Conservation (phyloP, 1,139 yeast species). For the Saccharomyces hybrid region DNA sequence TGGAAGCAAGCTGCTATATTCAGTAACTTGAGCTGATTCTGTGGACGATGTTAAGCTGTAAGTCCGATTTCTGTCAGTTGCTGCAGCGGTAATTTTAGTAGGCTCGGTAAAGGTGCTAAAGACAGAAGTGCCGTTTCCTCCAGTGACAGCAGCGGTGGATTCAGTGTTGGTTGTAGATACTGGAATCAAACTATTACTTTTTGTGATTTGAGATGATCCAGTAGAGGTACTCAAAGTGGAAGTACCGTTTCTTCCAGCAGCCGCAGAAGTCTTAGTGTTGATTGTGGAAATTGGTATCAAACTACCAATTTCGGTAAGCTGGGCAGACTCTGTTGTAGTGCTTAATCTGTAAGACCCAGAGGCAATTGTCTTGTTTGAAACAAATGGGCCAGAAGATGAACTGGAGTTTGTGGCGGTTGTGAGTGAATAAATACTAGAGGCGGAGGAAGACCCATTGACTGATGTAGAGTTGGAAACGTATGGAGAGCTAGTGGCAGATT, state of each 20-base stretch:
- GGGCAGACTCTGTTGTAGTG: not conserved
- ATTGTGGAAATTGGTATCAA: slow-evolving; percentile 1
- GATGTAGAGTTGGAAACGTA: slow-evolving; percentile 3
- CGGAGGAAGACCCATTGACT: not conserved
- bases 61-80: not conserved
- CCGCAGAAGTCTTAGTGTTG: not conserved
- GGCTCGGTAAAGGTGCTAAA: not conserved
- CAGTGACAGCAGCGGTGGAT: not conserved
- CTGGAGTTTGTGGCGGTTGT: not conserved
- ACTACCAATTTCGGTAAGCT: slow-evolving; percentile 1
- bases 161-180: not conserved
- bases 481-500: slow-evolving; percentile 4
- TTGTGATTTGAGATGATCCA: not conserved
- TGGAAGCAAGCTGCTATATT: slow-evolving; percentile 13
- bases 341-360: not conserved
- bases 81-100: not conserved
- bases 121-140: not conserved
- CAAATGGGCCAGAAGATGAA: not conserved
- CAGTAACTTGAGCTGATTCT: slow-evolving; percentile 11
- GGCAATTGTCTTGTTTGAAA: not conserved
- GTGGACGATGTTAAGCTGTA: slow-evolving; percentile 6
- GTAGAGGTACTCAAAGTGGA: not conserved
- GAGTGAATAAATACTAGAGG: not conserved
- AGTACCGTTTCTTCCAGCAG: not conserved
- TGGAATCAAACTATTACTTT: not conserved